phyloP scores from a whole-genome alignment of 2,329 filamentous ascomycete species.

The Venturia aucupariae region DNA sequence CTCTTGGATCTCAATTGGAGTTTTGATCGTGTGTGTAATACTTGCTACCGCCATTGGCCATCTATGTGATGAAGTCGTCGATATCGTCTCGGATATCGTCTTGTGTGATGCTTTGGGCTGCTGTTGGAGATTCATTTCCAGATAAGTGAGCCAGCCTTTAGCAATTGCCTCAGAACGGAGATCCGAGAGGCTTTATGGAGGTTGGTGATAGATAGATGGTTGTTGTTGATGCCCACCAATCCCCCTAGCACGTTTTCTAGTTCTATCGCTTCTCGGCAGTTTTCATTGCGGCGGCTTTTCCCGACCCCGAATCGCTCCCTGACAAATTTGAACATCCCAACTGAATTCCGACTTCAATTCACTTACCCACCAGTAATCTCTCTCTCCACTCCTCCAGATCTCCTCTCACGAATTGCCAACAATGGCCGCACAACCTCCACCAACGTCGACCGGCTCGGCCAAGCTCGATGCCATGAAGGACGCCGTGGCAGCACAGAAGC shows the following conservation, averaged over 20 bases:
- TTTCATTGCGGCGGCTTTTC: no score
- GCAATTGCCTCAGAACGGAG: background rate
- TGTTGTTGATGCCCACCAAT: background rate
- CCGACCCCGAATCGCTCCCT: background rate
- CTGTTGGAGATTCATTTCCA: background rate
- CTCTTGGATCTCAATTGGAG: no score
- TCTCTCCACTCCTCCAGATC: constrained; percentile 4
- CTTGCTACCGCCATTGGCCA: no score
- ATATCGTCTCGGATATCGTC: background rate
- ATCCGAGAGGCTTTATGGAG: background rate
- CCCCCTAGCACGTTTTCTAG: background rate
- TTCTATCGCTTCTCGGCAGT: no score
- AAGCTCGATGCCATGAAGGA: constrained; percentile 46
- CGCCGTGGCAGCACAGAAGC: constrained; percentile 35
- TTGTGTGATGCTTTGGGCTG: background rate
- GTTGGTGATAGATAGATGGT: background rate
- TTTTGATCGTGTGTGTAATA: no score
- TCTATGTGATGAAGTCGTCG: no score
- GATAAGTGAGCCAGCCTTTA: background rate
- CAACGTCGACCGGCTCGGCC: constrained; percentile 40
- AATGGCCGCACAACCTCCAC: constrained; percentile 36
- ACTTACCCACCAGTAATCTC: background rate
- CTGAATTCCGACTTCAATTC: background rate
- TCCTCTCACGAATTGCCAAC: constrained; percentile 16
- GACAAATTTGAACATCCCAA: background rate